Evolutionary conservation across 495 filamentous ascomycete species (phyloP), one percentile per base, ranked within the genome.

Genomic region (Daldinia childiae): DNA sequence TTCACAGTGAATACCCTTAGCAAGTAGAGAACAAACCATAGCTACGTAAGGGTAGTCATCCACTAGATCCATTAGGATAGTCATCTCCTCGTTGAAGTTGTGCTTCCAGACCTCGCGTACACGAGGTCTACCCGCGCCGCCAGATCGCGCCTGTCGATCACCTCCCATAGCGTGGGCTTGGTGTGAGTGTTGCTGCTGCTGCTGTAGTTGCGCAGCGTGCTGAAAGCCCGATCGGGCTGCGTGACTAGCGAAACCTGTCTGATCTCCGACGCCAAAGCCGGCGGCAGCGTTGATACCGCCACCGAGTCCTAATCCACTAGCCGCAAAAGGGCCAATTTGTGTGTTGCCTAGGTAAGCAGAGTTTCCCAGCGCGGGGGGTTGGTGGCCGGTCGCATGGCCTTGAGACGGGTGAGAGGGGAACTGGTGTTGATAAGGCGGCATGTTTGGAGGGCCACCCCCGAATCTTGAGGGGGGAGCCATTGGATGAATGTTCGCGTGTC

Each of bases 41-140:
- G 93, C 92, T 79, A 98, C 92, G 76, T 94, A 98, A 29, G 93
- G 93, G 80, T 94, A 98, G 66, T 90, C 91, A 57, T 97, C 92
- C 56, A 97, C 87, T 76, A 98, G 80, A 45, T 89, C 85, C 74
- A 96, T 85, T 69, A 99, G 79, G 27, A 89, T 79, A 4, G 86
- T 88, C 89, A 99, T 92, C 82, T 99, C 95, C 72, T 94, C 90
- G n/a, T 90, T 87, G 62, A 98, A 81, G 76, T 98, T 98, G 65
- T 91, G 86, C 72, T 88, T 91, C 95, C 95, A 99, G 17, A 99
- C 95, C 76, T 99, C 95, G 57, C 94, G 86, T 87, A 98, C 98
- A 78, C 93, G 83, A 29, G 87, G 84, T 77, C 92, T 91, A 27
- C 84, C 85, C 39, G 85, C 79, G 26, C 71, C 68, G 43, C 80